phyloP scores from a whole-genome alignment of 768 basidiomycete species.

The Heimioporus sp. region DNA sequence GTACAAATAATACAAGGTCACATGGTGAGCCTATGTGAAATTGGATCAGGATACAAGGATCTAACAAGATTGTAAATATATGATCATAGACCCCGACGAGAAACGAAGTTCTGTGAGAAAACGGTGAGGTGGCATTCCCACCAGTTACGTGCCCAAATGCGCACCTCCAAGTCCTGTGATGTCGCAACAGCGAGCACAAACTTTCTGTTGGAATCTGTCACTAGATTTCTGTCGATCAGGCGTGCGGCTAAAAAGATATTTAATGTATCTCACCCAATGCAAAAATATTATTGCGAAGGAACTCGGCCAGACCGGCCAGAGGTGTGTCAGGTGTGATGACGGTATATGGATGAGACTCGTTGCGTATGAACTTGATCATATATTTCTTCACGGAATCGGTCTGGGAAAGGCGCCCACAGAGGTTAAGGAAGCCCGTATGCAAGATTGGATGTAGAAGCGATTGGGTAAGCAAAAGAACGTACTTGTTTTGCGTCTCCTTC shows the following conservation, averaged over 20 bases:
- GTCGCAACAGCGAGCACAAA: constrained; percentile 85
- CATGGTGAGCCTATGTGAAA: too few species aligned
- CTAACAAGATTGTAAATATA: neutral
- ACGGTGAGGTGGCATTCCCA: neutral
- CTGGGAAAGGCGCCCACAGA: too few species aligned
- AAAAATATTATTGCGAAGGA: constrained; percentile 70
- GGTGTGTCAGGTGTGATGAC: constrained; percentile 80
- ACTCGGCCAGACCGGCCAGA: constrained; percentile 77
- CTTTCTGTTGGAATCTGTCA: constrained; percentile 79
- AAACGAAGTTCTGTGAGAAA: constrained; percentile 25
- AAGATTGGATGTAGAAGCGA: constrained; percentile 24
- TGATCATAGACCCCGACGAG: constrained; percentile 25
- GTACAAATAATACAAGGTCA: too few species aligned
- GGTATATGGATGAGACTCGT: constrained; percentile 63
- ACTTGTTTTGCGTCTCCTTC: constrained; percentile 70
- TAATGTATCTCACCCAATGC: constrained; percentile 59
- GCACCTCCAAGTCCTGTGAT: constrained; percentile 61
- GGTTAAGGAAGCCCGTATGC: constrained; percentile 27
- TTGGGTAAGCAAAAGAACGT: constrained; percentile 23
- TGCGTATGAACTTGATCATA: constrained; percentile 75
- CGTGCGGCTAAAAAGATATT: neutral
- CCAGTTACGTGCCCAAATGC: neutral
- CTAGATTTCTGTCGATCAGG: constrained; percentile 37
- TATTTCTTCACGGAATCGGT: constrained; percentile 63
- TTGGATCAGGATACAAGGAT: neutral